Base-by-base conservation (phyloP, 805 yeast species). In the Yarrowia deformans region DNA sequence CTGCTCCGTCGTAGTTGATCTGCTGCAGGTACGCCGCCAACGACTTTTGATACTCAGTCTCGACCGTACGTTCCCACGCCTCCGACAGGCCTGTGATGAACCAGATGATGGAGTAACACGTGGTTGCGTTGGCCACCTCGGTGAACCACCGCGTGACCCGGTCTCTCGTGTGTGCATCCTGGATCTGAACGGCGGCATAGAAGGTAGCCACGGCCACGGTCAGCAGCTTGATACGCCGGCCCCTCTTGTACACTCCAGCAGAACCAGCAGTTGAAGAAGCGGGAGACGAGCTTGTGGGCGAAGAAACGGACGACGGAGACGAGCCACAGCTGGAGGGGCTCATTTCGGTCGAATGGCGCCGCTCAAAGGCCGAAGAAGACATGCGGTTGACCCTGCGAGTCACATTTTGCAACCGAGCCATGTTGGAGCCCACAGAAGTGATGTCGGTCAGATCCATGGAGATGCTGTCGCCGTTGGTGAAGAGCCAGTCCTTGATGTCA, bases 101-200 rank as follows among this genome's bases (percentile, higher is more conserved):
- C 68, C 68, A 63, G 48, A 63, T 63, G 48, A 63, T 63, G 45
- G 68, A 63, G 32, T 63, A 63, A 12, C 68, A 63, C 8, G 68
- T 63, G 48, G 68, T 63, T 0, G 56, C 68, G 56, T 63, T 63
- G 35, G 68, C 56, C 48, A 63, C 68, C 56, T 63, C 68, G 3
- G 48, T 49, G 55, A 63, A 48, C 68, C 68, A 63, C 12, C 48
- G 43, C 1, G 55, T 49, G 13, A 63, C 46, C 10, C 10, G 37
- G 7, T 37, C 56, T 2, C 68, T 46, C 1, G 55, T 48, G 12
- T 16, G 34, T 0, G 56, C 46, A 3, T 63, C 68, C 48, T 63
- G 46, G 23, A 63, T 39, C 39, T 63, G 68, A 6, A 63, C 68
- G 9, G 46, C 68, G 1, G 68, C 68, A 14, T 63, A 63, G n/a